These are phyloP conservation scores for Aspergillus amoenus DNA, from an alignment of 2,329 filamentous ascomycete genomes.

Conservation along the genomic window DNA sequence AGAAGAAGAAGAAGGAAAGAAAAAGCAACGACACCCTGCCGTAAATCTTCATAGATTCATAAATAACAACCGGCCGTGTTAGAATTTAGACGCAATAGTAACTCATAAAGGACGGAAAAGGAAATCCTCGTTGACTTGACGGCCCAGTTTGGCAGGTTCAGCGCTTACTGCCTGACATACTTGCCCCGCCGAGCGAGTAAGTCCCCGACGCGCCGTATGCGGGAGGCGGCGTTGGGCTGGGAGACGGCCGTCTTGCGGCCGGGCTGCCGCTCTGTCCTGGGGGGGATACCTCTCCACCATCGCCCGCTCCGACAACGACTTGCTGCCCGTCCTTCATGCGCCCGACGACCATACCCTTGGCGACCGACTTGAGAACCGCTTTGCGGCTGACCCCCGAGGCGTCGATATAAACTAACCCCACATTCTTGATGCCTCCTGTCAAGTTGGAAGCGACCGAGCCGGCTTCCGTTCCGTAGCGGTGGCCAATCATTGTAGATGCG, in stretches of 20 bases:
- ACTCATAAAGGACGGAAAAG: background rate
- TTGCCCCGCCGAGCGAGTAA: constrained; percentile 31
- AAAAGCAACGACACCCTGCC: background rate
- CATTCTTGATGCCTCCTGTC: constrained; percentile 88
- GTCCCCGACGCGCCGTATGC: constrained; percentile 40
- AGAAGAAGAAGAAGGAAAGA: too few species aligned
- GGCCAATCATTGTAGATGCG: constrained; percentile 83
- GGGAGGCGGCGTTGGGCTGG: constrained; percentile 40
- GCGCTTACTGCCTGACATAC: constrained; percentile 34
- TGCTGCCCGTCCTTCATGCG: constrained; percentile 50
- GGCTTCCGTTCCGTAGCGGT: constrained; percentile 84
- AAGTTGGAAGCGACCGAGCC: constrained; percentile 73
- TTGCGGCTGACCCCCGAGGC: constrained; percentile 86
- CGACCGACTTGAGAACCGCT: constrained; percentile 90
- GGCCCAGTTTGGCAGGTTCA: background rate
- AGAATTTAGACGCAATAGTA: background rate
- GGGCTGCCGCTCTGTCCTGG: constrained; percentile 22
- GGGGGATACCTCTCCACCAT: constrained; percentile 41
- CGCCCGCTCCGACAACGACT: constrained; percentile 48
- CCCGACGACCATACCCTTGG: constrained; percentile 78
- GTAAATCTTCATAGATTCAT: background rate
- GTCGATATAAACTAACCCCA: constrained; percentile 95
- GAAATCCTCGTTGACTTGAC: background rate
- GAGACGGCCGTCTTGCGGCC: constrained; percentile 29
- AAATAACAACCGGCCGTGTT: background rate